Evolutionary conservation across 192 early-diverging fungal genomes (phyloP), one percentile per base, ranked within the genome.

Genomic region (Podila horticola): DNA sequence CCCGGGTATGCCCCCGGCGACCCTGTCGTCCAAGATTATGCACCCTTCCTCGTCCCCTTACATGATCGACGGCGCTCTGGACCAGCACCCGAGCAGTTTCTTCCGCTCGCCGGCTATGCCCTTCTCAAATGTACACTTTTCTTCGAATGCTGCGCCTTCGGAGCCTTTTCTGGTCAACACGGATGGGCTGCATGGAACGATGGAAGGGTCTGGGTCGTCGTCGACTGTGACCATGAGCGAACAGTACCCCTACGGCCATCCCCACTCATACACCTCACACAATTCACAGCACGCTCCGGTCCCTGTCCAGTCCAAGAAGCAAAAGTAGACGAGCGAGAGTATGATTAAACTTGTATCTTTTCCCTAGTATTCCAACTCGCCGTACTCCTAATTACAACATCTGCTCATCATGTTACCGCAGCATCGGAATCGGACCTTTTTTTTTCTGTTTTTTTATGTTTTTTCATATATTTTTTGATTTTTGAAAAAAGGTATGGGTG

Each of bases 251-350:
- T 36, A 41, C 20, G 19, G 49, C 64, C 34, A 66, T 24, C 13
- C 29, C 1, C 20, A 64, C 41, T 34, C 63, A 15, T 13, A 26
- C 41, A 48, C 22, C 26, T 29, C 26, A 15, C 64, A 49, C 10
- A 45, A 64, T 5, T 36, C 45, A 0, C 64, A 64, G 11, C 63
- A 64, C 33, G 13, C 33, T 4, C 9, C 36, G 1, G 13, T 26
- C 7, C 57, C 67, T 69, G 36, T 69, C 55, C 67, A 69, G 28
- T 59, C 57, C 24, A 69, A 69, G 36, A 69, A 69, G 67, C 36
- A 57, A 52, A 69, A 69, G 26, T 69, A 69, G 33, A 5, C 0
- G 24, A 52, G 50, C 50, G n/a, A 17, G 19, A 15, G 3, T n/a
- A n/a, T n/a, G n/a, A n/a, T n/a, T n/a, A n/a, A 4, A 45, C 15